Conservation (phyloP, 2,329 filamentous ascomycete genomes). For the Paecilomyces dactylethromorphus region DNA sequence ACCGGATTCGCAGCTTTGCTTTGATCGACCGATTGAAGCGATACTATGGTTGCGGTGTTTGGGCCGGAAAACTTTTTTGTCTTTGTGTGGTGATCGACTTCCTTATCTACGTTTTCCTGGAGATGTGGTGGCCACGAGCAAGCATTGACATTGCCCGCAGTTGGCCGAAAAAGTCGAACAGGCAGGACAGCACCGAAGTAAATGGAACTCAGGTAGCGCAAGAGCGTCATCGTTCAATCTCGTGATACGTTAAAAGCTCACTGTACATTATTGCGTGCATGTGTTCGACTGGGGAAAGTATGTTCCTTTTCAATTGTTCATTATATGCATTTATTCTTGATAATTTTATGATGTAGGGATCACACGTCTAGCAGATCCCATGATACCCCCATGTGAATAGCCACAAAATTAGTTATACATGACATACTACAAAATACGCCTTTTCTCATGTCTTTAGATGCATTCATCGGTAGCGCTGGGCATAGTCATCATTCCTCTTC, state of each 20-base stretch:
- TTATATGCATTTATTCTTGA: background rate
- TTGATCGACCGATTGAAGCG: conserved; percentile 91
- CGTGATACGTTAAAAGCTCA: background rate
- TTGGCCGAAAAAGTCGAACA: conserved; percentile 70
- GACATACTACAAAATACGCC: background rate
- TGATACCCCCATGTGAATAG: background rate
- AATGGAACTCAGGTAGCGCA: background rate
- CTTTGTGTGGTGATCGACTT: conserved; percentile 93
- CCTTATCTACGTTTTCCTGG: conserved; percentile 77
- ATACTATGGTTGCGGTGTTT: conserved; percentile 96
- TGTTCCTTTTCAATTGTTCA: background rate
- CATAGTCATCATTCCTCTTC: conserved; percentile 8
- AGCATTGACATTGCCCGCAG: conserved; percentile 83
- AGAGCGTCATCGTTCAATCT: background rate
- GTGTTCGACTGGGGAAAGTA: background rate
- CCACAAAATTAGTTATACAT: background rate
- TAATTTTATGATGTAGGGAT: background rate
- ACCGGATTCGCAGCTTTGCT: conserved; percentile 74
- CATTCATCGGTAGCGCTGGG: background rate
- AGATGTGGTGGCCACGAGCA: conserved; percentile 77
- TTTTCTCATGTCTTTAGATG: background rate
- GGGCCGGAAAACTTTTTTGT: conserved; percentile 96
- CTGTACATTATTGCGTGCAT: background rate
- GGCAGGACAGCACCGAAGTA: background rate
- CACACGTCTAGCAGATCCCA: background rate